Evolutionary conservation across 495 filamentous ascomycete species (phyloP).

Genomic region (Letharia columbiana): DNA sequence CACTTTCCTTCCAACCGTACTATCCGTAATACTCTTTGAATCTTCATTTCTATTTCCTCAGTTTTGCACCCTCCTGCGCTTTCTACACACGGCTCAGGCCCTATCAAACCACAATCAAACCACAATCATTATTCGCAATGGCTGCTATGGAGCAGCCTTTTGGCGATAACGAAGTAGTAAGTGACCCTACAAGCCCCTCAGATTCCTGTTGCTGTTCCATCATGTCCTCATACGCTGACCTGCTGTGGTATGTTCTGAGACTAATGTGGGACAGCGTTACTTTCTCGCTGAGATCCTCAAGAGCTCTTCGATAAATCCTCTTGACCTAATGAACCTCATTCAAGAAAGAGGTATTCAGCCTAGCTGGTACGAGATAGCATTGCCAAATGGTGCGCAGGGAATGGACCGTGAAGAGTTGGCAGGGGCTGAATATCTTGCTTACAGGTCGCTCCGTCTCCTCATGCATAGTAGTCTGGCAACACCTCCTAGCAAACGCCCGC

Average conservation of each 20-base stretch:
- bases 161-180: constrained; percentile 53
- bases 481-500: constrained; percentile 15
- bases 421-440: constrained; percentile 12
- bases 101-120: background rate
- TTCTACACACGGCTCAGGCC: background rate
- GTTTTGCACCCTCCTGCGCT: background rate
- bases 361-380: constrained; percentile 49
- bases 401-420: constrained; percentile 13
- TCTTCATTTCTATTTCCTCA: constrained; percentile 1
- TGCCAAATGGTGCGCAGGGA: constrained; percentile 42
- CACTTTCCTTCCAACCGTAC: constrained; percentile 1
- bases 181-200: constrained; percentile 12
- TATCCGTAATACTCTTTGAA: constrained; percentile 11
- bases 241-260: background rate
- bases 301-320: constrained; percentile 43
- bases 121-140: constrained; percentile 9
- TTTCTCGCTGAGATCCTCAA: constrained; percentile 56
- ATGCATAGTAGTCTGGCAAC: constrained; percentile 31
- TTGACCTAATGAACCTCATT: constrained; percentile 42
- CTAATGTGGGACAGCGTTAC: constrained; percentile 33
- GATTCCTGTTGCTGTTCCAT: background rate
- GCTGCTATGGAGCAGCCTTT: constrained; percentile 41
- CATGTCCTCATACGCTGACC: background rate
- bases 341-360: constrained; percentile 41
- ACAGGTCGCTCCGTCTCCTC: constrained; percentile 39